A percentile compares a stretch with the other conserved stretches of the same genome.
These are phyloP conservation scores for Sarcodon aspratus DNA, from an alignment of 768 basidiomycete species.

Conservation along the genomic window DNA sequence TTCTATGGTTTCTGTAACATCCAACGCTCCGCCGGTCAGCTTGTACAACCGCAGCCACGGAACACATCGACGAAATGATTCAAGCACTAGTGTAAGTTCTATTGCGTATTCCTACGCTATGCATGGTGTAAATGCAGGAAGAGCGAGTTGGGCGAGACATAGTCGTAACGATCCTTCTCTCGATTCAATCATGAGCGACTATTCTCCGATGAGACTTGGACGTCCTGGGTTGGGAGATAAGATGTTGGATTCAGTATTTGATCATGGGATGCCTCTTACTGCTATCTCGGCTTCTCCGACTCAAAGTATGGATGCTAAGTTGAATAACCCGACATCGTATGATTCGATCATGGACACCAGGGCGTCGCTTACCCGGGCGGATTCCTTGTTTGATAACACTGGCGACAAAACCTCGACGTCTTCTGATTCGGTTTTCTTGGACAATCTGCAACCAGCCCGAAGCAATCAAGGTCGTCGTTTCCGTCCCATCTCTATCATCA, in stretches of 20 bases:
- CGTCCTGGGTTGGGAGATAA: constrained; percentile 78
- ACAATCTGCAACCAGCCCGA: constrained; percentile 31
- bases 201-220: constrained; percentile 42
- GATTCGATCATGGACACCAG: constrained; percentile 56
- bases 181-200: constrained; percentile 60
- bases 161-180: constrained; percentile 38
- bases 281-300: constrained; percentile 60
- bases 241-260: constrained; percentile 62
- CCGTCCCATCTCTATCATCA: constrained; percentile 56
- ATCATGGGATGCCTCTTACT: constrained; percentile 41
- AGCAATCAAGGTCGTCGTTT: too few species aligned
- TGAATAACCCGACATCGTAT: constrained; percentile 25
- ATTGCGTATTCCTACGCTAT: constrained; percentile 43
- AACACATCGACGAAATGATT: constrained; percentile 41
- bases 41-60: constrained; percentile 58
- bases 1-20: constrained; percentile 37
- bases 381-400: constrained; percentile 41
- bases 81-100: constrained; percentile 46
- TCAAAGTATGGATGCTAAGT: constrained; percentile 22
- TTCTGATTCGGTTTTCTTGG: constrained; percentile 51
- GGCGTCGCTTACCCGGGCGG: constrained; percentile 9
- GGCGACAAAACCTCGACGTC: constrained; percentile 37
- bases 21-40: constrained; percentile 56
- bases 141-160: constrained; percentile 50
- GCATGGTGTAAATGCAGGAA: constrained; percentile 40